Evolutionary conservation across 2,329 filamentous ascomycete genomes (phyloP), one percentile per base, ranked within the genome.

Genomic region (Fusarium veterinarium): DNA sequence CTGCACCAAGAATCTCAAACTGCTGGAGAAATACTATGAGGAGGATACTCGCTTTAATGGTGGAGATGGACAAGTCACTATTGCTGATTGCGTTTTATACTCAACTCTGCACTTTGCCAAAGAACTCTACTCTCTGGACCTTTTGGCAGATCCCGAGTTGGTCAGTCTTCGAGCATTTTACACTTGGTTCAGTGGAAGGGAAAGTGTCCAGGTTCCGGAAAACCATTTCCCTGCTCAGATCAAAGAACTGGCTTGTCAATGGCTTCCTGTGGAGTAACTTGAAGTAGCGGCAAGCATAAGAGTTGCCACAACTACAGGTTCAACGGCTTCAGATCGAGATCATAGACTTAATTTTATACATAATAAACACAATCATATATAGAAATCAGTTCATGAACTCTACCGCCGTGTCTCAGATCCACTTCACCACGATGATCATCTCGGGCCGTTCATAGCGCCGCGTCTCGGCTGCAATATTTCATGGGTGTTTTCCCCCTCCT

Each of bases 11-110:
- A 65, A 49, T 3, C 14, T 75, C 12, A 64, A 55, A 13, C 12
- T 66, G 5, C 10, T 75, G 6, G 56, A 62, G 9, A 46, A 37
- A 17, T 74, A 75, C 23, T 75, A 75, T 0, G 45, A 58, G 14
- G 40, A n/a, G 1, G 64, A 75, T 23, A 1, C 12, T 2, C 63
- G 60, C 0, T 19, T 60, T 3, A 1, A 28, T 5, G 16, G 16
- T 1, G 9, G 10, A 6, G 33, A 42, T 11, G 35, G 25, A 10
- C 20, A 41, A 2, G 38, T 19, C 7, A 65, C 38, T 6, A 45
- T 75, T 4, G 73, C 73, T 4, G 73, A 75, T 20, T 75, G 73
- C 3, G 60, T 75, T 0, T 17, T 75, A 16, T 75, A 72, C 28
- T 71, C 73, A 0, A 53, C 62, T 8, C 14, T 75, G 0, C 60